phyloP scores from a whole-genome alignment of 176 grass and related monocot species.

The Phoenix dactylifera region DNA sequence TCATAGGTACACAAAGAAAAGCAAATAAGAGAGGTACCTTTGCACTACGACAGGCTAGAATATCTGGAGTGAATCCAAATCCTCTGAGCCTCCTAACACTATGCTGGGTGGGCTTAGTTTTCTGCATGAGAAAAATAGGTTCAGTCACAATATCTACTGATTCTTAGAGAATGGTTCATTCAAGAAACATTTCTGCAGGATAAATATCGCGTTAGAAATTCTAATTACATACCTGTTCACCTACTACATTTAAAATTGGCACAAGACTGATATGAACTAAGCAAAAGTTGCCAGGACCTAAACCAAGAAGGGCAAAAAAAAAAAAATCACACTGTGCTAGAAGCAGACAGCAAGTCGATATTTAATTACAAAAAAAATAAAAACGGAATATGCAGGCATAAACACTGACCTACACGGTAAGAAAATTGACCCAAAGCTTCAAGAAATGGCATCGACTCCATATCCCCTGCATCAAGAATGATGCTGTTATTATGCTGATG shows the following conservation, averaged over 20 bases:
- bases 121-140: conserved; percentile 17
- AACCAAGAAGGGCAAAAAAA: conserved; percentile 1
- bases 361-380: not conserved
- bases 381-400: not conserved
- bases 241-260: conserved; percentile 36
- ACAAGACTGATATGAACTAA: conserved; percentile 38
- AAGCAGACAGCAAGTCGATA: not conserved
- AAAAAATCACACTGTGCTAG: not conserved
- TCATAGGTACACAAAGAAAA: not conserved
- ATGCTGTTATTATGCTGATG: no score
- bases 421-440: conserved; percentile 43
- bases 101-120: conserved; percentile 55
- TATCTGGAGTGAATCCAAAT: conserved; percentile 33
- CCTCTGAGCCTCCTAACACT: conserved; percentile 37
- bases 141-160: no score
- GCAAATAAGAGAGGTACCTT: conserved; percentile 16
- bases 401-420: conserved; percentile 26
- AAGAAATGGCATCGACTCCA: conserved; percentile 42
- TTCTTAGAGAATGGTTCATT: no score
- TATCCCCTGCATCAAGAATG: conserved; percentile 31
- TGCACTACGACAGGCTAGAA: conserved; percentile 40
- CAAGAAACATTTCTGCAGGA: no score
- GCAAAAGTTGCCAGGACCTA: conserved; percentile 36
- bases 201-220: no score
- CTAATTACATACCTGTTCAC: conserved; percentile 29